Base-by-base conservation (phyloP, 108 stramenopile genomes). In the Epithemia pelagica region DNA sequence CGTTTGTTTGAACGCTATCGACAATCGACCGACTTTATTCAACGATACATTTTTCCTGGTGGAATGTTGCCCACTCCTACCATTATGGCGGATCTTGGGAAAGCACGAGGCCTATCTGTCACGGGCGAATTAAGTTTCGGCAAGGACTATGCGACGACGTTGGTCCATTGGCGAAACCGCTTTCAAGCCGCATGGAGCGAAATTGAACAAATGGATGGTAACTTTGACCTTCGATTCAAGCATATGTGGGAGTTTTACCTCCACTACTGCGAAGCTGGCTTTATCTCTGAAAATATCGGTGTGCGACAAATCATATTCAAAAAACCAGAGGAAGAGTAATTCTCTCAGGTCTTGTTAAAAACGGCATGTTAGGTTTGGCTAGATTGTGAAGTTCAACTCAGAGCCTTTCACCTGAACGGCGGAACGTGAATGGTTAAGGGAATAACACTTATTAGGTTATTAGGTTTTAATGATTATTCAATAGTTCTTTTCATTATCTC, bases 201-300 rank as follows among this genome's bases (percentile, higher is more conserved):
- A 1, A 28, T 68, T 19, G 23, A 28, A 2, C n/a, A 59, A 24
- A 26, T 59, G 8, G 58, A 31, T 24, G 10, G 10, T 46, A 46
- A 46, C 20, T 99, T 97, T 73, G 96, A 97, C 67, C 91, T 93
- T 67, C 81, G 82, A 1, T 99, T 97, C 69, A 61, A 96, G 32
- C 86, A 96, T 20, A 85, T 90, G 32, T 99, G 96, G 95, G 94
- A 97, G 70, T 96, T 95, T 78, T 99, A 99, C 78, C 66, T 99
- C 59, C 74, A 85, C 18, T 99, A 99, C 69, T 99, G 98, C 69
- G 96, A 97, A 77, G 96, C 98, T 32, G 98, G 94, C 20, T 98
- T 98, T 70, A 65, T 37, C 19, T 63, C 62, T 8, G 30, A 37
- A 37, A 63, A 46, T 15, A 46, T 46, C 15, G 37, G 15, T 15